These are phyloP conservation scores for Cicer bijugum DNA, from an alignment of 306 rosid genomes.

Conservation along the genomic window DNA sequence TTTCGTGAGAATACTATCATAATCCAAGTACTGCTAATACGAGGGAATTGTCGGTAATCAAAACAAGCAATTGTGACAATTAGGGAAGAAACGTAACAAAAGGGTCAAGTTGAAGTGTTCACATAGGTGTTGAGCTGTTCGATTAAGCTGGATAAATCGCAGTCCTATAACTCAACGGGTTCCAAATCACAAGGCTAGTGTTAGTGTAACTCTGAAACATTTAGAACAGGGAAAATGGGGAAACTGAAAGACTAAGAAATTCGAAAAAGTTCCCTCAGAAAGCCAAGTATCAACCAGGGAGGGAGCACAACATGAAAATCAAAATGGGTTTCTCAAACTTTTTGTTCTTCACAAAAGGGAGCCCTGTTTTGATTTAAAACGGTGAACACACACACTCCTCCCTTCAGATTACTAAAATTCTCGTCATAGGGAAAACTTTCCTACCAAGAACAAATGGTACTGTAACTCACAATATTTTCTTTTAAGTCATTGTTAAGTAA, in stretches of 20 bases:
- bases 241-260: conserved; percentile 6
- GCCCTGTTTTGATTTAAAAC: conserved; percentile 37
- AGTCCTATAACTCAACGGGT: conserved; percentile 86
- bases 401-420: conserved; percentile 46
- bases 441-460: neutral
- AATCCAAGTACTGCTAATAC: neutral
- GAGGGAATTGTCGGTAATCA: neutral
- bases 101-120: conserved; percentile 30
- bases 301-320: conserved; percentile 14
- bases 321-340: conserved; percentile 44
- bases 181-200: conserved; percentile 87
- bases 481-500: neutral
- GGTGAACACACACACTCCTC: neutral
- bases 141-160: conserved; percentile 90
- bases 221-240: neutral
- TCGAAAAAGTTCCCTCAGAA: conserved; percentile 42
- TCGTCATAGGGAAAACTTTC: conserved; percentile 41
- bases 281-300: conserved; percentile 37
- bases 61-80: neutral
- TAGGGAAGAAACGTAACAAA: neutral
- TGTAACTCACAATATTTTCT: neutral
- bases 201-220: conserved; percentile 69
- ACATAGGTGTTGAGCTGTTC: conserved; percentile 91
- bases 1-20: neutral
- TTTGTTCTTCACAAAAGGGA: conserved; percentile 16